phyloP scores from a whole-genome alignment of 345 rosid genomes.

The Eutrema heterophyllum region DNA sequence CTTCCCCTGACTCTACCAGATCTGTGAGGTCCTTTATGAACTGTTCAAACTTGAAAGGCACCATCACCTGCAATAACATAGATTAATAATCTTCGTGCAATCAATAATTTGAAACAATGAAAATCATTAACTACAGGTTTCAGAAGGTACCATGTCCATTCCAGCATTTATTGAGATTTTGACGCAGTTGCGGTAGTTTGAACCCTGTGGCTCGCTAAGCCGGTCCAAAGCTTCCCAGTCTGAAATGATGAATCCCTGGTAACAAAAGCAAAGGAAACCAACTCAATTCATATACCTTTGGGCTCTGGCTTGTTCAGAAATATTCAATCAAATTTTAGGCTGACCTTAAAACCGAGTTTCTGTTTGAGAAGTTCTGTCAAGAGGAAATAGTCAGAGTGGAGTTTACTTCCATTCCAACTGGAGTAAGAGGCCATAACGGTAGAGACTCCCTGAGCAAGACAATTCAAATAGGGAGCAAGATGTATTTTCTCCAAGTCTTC shows the following conservation, averaged over 20 bases:
- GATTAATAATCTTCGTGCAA: not conserved
- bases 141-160: conserved; percentile 64
- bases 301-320: not conserved
- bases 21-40: conserved; percentile 46
- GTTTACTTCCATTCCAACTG: conserved; percentile 68
- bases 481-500: conserved; percentile 65
- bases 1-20: conserved; percentile 68
- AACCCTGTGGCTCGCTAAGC: conserved; percentile 54
- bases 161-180: conserved; percentile 73
- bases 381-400: conserved; percentile 62
- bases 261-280: not conserved
- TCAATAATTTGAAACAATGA: not conserved
- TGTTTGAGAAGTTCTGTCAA: conserved; percentile 72
- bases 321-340: not conserved
- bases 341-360: conserved; percentile 72
- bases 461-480: conserved; percentile 53
- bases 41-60: conserved; percentile 44
- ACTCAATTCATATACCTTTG: not conserved
- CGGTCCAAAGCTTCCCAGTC: conserved; percentile 83
- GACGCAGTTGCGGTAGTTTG: conserved; percentile 54
- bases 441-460: conserved; percentile 73
- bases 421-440: conserved; percentile 84
- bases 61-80: conserved; percentile 55
- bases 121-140: not conserved
- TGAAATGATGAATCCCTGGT: conserved; percentile 68